A percentile compares a stretch with the other conserved stretches of the same genome.
These are phyloP conservation scores for Carex littledalei DNA, from an alignment of 176 grass and related monocot species.

Conservation along the genomic window DNA sequence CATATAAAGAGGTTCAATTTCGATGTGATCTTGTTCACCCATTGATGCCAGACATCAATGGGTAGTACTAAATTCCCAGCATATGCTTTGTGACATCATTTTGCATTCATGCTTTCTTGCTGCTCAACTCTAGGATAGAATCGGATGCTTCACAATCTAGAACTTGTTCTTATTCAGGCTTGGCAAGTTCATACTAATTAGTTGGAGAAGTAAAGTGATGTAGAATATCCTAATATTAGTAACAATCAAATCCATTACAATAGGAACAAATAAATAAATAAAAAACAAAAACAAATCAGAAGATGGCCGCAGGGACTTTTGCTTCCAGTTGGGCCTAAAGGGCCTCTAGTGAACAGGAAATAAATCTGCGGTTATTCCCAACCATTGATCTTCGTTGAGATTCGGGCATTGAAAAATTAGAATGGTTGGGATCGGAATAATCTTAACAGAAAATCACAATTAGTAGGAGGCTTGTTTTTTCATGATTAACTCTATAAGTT, in stretches of 20 bases:
- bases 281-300: background rate
- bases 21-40: background rate
- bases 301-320: background rate
- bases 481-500: background rate
- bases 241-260: background rate
- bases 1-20: background rate
- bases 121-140: background rate
- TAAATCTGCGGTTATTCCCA: too few relatives aligned
- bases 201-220: background rate
- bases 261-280: background rate
- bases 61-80: background rate
- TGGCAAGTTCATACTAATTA: background rate
- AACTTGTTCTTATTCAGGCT: background rate
- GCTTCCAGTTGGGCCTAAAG: background rate
- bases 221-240: background rate
- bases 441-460: background rate
- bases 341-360: background rate
- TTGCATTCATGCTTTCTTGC: background rate
- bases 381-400: too few relatives aligned
- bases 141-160: background rate
- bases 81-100: background rate
- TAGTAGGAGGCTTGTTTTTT: background rate
- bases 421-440: too few relatives aligned
- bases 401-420: too few relatives aligned
- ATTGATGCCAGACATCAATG: constrained; percentile 9